Base-by-base conservation (phyloP, 2,329 filamentous ascomycete genomes). In the Aspergillus sp. region DNA sequence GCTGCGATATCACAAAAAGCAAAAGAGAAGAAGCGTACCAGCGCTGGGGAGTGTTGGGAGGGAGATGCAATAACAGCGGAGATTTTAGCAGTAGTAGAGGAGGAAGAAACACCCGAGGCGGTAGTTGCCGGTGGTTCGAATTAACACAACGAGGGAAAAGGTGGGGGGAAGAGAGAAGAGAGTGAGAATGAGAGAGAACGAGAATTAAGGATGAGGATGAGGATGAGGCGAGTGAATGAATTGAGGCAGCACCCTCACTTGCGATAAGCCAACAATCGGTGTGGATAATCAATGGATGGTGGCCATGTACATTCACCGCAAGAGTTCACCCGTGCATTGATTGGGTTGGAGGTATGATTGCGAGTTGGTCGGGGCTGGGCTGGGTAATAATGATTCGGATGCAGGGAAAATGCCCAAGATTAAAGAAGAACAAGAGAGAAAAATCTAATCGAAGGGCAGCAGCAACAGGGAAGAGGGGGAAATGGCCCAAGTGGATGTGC, bases 241-340 rank as follows among this genome's bases (percentile, higher is more conserved):
- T 64, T 61, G 68, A 65, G 63, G 68, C 59, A 57, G 57, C 71
- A 69, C 68, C 62, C 64, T 68, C 65, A 68, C 66, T 70, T 65
- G 60, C 30, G 41, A 63, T 66, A 62, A 62, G 55, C 42, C 50
- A 53, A 56, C 42, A 57, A 44, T 53, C 32, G 51, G 36, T 25
- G 51, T 53, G 51, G 51, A 41, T 41, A 41, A 41, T 53, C 51
- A 53, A 13, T 23, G 25, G 19, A 27, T 41, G 50, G 51, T 53
- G 51, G 51, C 51, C 51, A 53, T 53, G 51, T 27, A 21, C 51
- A 53, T 53, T 53, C 51, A 53, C 51, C 51, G 51, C 51, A 53
- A 53, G 32, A 53, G 36, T 42, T 32, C 51, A 13, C 51, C 51
- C 51, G 25, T 53, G 51, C 51, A 53, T 53, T 41, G 21, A 36